These are phyloP conservation scores for Fulvia fulva DNA, from an alignment of 2,329 filamentous ascomycete genomes.

Conservation along the genomic window DNA sequence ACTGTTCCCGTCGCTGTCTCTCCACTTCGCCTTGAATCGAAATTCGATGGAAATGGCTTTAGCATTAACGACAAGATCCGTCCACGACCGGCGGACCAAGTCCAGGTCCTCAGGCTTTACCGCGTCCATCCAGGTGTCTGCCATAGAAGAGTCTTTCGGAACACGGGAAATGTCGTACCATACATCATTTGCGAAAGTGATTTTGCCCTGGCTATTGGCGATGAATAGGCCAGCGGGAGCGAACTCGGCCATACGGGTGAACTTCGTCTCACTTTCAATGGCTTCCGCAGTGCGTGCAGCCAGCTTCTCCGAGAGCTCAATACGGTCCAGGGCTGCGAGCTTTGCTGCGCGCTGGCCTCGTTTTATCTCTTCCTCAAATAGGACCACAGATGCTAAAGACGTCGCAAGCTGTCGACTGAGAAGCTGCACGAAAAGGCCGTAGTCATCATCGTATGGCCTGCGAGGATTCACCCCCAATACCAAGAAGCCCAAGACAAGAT, in stretches of 20 bases:
- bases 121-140: constrained; percentile 68
- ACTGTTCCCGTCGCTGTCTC: constrained; percentile 55
- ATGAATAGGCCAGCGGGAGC: constrained; percentile 83
- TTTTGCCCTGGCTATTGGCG: constrained; percentile 64
- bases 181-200: constrained; percentile 78
- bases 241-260: constrained; percentile 80
- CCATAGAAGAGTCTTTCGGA: constrained; percentile 53
- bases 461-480: constrained; percentile 75
- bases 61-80: constrained; percentile 57
- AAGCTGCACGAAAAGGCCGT: constrained; percentile 71
- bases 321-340: constrained; percentile 70
- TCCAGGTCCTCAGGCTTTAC: constrained; percentile 64
- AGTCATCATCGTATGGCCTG: constrained; percentile 75
- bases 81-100: constrained; percentile 59
- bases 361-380: constrained; percentile 79
- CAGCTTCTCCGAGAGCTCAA: constrained; percentile 72
- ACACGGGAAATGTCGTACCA: constrained; percentile 67
- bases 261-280: constrained; percentile 66
- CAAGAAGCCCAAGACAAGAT: constrained; percentile 71
- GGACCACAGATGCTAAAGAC: constrained; percentile 73
- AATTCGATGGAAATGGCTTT: constrained; percentile 68
- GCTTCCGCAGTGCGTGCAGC: constrained; percentile 58
- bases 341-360: constrained; percentile 69
- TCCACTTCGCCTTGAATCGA: constrained; percentile 66
- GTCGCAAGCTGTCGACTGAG: constrained; percentile 72